Conservation (phyloP, 2,329 filamentous ascomycete species). For the Talaromyces sp. region DNA sequence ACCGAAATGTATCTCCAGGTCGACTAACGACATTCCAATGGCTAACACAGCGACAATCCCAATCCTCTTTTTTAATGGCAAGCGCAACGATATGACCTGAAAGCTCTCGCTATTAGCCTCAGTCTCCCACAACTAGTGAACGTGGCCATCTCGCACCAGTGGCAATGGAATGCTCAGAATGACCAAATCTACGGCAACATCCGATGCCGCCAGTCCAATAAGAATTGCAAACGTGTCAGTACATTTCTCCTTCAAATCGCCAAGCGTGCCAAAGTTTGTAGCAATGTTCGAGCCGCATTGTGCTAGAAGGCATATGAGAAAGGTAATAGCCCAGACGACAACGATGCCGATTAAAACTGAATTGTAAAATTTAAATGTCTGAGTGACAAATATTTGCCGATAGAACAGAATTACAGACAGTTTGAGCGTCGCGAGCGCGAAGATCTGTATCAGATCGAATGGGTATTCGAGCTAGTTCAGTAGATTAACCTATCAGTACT, state of each 20-base stretch:
- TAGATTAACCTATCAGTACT: no score
- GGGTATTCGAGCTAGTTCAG: neutral
- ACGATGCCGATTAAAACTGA: no score
- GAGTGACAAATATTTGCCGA: conserved; percentile 11
- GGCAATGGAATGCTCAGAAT: conserved; percentile 11
- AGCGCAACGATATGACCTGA: conserved; percentile 9
- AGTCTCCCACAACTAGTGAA: neutral
- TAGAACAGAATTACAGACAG: conserved; percentile 14
- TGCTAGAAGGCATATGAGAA: conserved; percentile 1
- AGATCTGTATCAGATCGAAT: conserved; percentile 11
- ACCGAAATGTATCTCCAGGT: conserved; percentile 1
- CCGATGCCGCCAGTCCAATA: conserved; percentile 4
- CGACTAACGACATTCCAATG: neutral
- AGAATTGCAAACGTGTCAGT: conserved; percentile 11
- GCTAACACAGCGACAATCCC: conserved; percentile 5
- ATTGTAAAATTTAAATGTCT: conserved; percentile 8
- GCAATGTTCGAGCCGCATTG: conserved; percentile 8
- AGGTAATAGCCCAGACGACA: neutral
- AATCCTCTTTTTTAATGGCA: conserved; percentile 11
- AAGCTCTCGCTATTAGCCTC: neutral
- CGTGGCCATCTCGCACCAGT: neutral
- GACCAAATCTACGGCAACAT: conserved; percentile 12
- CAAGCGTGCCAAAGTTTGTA: conserved; percentile 7
- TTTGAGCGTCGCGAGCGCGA: conserved; percentile 9
- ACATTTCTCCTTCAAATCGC: conserved; percentile 7